These are phyloP conservation scores for Macadamia tetraphylla DNA, from an alignment of 164 flowering plant genomes.

Conservation along the genomic window DNA sequence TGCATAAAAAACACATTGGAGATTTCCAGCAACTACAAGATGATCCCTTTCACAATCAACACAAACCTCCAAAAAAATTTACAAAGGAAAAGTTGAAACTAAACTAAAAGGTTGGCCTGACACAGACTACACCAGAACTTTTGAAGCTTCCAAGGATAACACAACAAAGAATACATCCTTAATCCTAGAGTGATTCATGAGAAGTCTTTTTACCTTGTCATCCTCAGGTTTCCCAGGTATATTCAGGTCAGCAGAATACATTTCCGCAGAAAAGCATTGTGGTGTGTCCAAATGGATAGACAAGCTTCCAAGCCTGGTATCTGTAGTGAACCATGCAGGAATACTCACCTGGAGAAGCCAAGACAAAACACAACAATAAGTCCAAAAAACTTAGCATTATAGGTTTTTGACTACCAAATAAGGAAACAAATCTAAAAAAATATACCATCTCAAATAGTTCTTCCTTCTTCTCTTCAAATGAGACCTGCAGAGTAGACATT, in stretches of 20 bases:
- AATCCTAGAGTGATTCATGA: too few relatives aligned
- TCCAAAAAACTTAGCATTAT: not conserved
- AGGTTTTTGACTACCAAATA: too few relatives aligned
- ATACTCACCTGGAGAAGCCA: conserved; percentile 72
- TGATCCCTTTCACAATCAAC: too few relatives aligned
- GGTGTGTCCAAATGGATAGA: conserved; percentile 96
- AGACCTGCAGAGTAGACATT: conserved; percentile 41
- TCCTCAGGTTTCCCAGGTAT: conserved; percentile 86
- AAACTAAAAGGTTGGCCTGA: too few relatives aligned
- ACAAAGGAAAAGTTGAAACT: too few relatives aligned
- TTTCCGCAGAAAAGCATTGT: conserved; percentile 98
- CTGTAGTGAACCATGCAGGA: conserved; percentile 96
- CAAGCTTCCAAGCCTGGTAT: conserved; percentile 88
- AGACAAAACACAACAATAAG: conserved; percentile 1
- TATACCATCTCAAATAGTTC: conserved; percentile 92
- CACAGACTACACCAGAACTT: too few relatives aligned
- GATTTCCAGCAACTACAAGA: too few relatives aligned
- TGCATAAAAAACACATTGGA: too few relatives aligned
- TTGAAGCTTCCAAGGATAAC: too few relatives aligned
- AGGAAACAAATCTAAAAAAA: not conserved
- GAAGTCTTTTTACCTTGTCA: conserved; percentile 59
- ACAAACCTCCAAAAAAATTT: too few relatives aligned
- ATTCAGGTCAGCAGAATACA: conserved; percentile 88
- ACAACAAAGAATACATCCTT: too few relatives aligned
- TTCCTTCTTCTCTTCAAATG: conserved; percentile 91